Evolutionary conservation across 106 monocot species (phyloP), one percentile per base, ranked within the genome.

Genomic region (Phalaenopsis aphrodite): DNA sequence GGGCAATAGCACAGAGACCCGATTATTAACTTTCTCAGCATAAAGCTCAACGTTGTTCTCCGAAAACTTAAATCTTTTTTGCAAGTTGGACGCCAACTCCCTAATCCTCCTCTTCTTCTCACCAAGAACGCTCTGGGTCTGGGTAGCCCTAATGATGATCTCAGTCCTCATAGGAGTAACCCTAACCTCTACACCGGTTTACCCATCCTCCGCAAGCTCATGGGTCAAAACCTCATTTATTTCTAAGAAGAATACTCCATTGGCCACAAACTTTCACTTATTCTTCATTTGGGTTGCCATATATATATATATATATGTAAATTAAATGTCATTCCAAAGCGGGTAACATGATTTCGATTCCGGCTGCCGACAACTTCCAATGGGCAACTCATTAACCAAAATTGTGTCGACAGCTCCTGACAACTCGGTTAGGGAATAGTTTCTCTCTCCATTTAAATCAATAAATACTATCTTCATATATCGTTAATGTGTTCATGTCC

Each of bases 1-100:
- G 85, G 10, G 85, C 85, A 42, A 81, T 85, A 18, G 85, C 85
- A 52, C 85, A 85, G 11, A 85, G 85, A 9, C 85, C 81, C 85
- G 69, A 41, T 85, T 81, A 78, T 85, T 85, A 18, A 85, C 81
- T 74, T 85, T 85, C 72, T 85, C 85, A 38, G 85, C 85, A 78
- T 85, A 85, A 37, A 85, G 85, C 37, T 85, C 85, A 38, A 85
- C 85, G 41, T 74, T 75, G 61, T 81, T 81, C 41, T 85, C 85
- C 5, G 85, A 81, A 24, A 85, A 85, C 58, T 85, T 85, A 19
- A 85, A 85, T 19, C 81, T 56, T 42, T 85, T 85, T 78, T 85
- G 85, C 58, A 85, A 81, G 10, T 81, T 81, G 17, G 85, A 85
- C 3, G 85, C 81, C 78, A 85, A 21, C 48, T 85, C 85, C 80